Percentiles rank a stretch among this genome's conserved stretches.
Evolutionary conservation across 2,329 filamentous ascomycete species (phyloP).

Genomic region (Onygena corvina): DNA sequence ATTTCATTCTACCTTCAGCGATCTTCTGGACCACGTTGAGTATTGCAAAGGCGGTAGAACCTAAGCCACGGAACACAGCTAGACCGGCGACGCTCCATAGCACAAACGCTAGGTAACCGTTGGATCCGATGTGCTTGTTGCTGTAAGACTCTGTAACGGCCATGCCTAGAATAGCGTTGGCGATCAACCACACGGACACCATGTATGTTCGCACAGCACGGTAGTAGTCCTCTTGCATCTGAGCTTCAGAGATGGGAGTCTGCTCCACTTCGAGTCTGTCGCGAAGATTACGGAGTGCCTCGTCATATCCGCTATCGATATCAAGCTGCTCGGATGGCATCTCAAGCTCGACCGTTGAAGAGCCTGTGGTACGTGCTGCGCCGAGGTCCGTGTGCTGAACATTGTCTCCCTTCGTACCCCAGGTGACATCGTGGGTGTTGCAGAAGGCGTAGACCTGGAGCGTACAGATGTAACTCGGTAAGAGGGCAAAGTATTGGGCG

Average conservation of each 20-base stretch:
- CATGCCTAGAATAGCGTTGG: constrained; percentile 90
- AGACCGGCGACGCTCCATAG: constrained; percentile 81
- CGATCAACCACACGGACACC: constrained; percentile 87
- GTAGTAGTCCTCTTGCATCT: constrained; percentile 97
- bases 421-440: constrained; percentile 97
- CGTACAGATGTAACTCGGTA: constrained; percentile 91
- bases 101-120: constrained; percentile 86
- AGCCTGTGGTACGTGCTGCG: constrained; percentile 63
- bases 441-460: constrained; percentile 98
- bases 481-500: constrained; percentile 79
- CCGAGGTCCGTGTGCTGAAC: constrained; percentile 86
- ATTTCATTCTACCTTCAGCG: constrained; percentile 71
- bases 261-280: constrained; percentile 74
- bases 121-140: constrained; percentile 57
- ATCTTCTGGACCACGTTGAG: constrained; percentile 74
- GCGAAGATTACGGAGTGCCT: constrained; percentile 87
- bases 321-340: constrained; percentile 98
- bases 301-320: constrained; percentile 95
- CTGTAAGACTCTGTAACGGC: constrained; percentile 76
- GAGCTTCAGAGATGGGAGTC: constrained; percentile 53
- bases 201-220: constrained; percentile 95
- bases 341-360: constrained; percentile 76
- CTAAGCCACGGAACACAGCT: constrained; percentile 77
- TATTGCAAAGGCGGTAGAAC: constrained; percentile 66
- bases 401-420: constrained; percentile 98